Conservation (phyloP, 805 yeast species). For the Pichia sporocuriosa region DNA sequence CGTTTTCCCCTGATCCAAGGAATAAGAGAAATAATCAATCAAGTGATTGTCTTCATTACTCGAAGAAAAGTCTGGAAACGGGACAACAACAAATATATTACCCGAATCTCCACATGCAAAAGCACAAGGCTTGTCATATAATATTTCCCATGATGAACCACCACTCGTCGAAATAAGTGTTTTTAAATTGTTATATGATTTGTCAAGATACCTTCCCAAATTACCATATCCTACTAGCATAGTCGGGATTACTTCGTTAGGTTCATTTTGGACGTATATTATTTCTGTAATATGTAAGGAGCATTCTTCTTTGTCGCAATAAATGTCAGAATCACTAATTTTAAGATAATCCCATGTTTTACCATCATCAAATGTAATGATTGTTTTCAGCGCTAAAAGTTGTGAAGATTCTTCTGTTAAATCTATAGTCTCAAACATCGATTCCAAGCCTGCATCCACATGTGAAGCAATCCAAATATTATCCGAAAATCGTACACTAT, state of each 20-base stretch:
- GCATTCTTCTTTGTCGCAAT: slow-evolving; percentile 41
- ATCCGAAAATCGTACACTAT: slow-evolving; percentile 45
- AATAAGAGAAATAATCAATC: slow-evolving; percentile 33
- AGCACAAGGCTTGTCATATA: slow-evolving; percentile 44
- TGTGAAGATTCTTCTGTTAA: slow-evolving; percentile 7
- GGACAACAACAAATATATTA: slow-evolving; percentile 57
- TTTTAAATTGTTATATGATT: slow-evolving; percentile 12
- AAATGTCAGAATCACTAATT: slow-evolving; percentile 38
- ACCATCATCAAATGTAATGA: slow-evolving; percentile 48
- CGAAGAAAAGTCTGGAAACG: slow-evolving; percentile 24
- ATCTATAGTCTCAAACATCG: slow-evolving; percentile 18
- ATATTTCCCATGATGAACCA: slow-evolving; percentile 63
- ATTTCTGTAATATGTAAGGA: slow-evolving; percentile 37
- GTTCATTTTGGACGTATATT: slow-evolving; percentile 33
- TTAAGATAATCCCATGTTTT: slow-evolving; percentile 43
- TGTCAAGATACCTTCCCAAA: slow-evolving; percentile 56
- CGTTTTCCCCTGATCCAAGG: slow-evolving; percentile 66
- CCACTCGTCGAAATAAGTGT: slow-evolving; percentile 72
- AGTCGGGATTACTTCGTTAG: slow-evolving; percentile 51
- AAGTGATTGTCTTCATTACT: slow-evolving; percentile 28
- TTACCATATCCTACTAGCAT: slow-evolving; percentile 64
- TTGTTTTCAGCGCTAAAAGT: too few relatives aligned
- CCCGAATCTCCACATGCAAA: slow-evolving; percentile 75
- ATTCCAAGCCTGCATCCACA: slow-evolving; percentile 14
- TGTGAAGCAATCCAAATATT: slow-evolving; percentile 52